phyloP scores from a whole-genome alignment of 1,284 basidiomycete species.

The Tilletia indica region DNA sequence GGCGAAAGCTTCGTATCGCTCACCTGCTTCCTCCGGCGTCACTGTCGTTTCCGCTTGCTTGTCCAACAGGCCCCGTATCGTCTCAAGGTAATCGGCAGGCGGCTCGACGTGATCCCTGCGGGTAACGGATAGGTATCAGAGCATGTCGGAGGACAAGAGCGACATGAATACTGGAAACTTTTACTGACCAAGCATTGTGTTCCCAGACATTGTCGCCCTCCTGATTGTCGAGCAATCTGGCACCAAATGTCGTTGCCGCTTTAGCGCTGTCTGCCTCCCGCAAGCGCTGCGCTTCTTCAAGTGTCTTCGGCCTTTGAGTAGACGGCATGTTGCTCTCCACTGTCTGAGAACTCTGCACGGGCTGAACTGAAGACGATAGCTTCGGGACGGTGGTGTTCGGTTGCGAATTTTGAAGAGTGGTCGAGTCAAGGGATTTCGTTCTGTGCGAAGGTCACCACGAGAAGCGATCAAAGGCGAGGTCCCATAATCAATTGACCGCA shows the following conservation, averaged over 20 bases:
- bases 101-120: slow-evolving; percentile 48
- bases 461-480: too few relatives aligned
- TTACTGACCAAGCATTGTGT: slow-evolving; percentile 47
- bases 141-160: background rate
- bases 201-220: slow-evolving; percentile 36
- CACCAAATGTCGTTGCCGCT: slow-evolving; percentile 30
- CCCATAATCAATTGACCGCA: too few relatives aligned
- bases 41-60: slow-evolving; percentile 42
- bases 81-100: slow-evolving; percentile 35
- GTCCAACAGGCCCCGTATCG: slow-evolving; percentile 32
- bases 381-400: background rate
- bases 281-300: slow-evolving; percentile 8
- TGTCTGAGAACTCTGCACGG: background rate
- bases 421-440: too few relatives aligned
- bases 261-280: slow-evolving; percentile 1
- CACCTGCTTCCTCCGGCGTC: slow-evolving; percentile 32
- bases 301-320: slow-evolving; percentile 12
- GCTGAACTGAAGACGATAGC: background rate
- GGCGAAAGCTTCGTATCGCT: background rate
- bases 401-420: too few relatives aligned
- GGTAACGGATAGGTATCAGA: background rate
- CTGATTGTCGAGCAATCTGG: slow-evolving; percentile 32
- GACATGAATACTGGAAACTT: background rate
- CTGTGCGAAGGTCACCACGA: too few relatives aligned
- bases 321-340: background rate